phyloP scores from a whole-genome alignment of 768 basidiomycete genomes.

The Pulveroboletus sp. region DNA sequence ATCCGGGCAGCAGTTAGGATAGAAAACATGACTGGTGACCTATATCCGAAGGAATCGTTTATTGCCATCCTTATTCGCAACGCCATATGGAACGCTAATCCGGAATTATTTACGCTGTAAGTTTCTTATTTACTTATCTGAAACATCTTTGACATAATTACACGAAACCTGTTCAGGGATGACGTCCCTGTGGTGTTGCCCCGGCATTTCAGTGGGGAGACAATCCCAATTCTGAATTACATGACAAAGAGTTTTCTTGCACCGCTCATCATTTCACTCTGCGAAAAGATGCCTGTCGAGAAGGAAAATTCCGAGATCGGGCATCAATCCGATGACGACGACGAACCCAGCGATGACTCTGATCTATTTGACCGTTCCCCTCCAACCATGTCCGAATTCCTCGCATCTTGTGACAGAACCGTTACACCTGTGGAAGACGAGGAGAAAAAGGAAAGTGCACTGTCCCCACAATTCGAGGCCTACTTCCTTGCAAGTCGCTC shows the following conservation, averaged over 20 bases:
- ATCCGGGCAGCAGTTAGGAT: constrained; percentile 2
- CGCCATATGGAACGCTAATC: not conserved
- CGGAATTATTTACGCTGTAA: not conserved
- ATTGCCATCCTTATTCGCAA: not conserved
- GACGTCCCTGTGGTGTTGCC: constrained; percentile 6
- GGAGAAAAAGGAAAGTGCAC: not conserved
- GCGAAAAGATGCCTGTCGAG: not conserved
- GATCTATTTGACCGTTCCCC: not conserved
- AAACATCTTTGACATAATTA: not conserved
- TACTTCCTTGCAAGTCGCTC: not conserved
- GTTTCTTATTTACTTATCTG: not conserved
- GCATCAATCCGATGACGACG: not conserved
- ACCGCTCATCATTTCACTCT: constrained; percentile 1
- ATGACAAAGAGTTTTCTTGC: not conserved
- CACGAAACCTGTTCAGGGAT: not conserved
- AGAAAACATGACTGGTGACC: not conserved
- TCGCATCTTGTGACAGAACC: not conserved
- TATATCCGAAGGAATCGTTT: constrained; percentile 7
- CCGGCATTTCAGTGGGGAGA: constrained; percentile 5
- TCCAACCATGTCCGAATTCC: constrained; percentile 6
- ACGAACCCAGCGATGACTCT: not conserved
- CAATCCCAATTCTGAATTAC: constrained; percentile 2
- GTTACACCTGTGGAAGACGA: not conserved
- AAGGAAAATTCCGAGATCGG: not conserved
- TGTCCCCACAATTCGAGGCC: not conserved